phyloP scores from a whole-genome alignment of 2,329 filamentous ascomycete genomes.

The Spiromastix sp. region DNA sequence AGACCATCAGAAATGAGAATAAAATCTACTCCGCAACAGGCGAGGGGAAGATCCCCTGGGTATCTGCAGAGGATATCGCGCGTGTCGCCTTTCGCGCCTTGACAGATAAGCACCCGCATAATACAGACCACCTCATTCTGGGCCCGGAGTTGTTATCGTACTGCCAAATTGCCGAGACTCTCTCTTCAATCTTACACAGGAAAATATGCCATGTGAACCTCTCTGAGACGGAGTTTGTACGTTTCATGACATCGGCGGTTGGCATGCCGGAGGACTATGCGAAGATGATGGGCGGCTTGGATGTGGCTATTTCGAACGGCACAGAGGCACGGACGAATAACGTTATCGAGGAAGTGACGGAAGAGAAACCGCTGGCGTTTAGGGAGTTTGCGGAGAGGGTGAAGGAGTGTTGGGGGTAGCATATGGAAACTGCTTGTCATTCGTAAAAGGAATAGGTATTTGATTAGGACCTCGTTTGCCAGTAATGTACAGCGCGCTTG shows the following conservation, averaged over 20 bases:
- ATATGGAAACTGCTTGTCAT: no score
- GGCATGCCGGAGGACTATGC: constrained; percentile 26
- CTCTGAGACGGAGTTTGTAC: constrained; percentile 14
- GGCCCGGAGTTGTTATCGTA: constrained; percentile 30
- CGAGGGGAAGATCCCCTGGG: constrained; percentile 18
- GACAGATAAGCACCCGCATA: constrained; percentile 9
- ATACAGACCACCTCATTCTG: constrained; percentile 20
- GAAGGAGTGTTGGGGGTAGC: constrained; percentile 14
- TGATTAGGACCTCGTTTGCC: background rate
- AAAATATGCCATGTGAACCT: constrained; percentile 27
- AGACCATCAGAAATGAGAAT: constrained; percentile 28
- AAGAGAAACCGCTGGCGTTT: constrained; percentile 22
- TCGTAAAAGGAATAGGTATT: background rate
- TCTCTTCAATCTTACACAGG: constrained; percentile 23
- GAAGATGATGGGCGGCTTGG: constrained; percentile 21
- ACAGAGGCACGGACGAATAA: constrained; percentile 28
- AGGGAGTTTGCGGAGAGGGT: constrained; percentile 7
- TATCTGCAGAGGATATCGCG: constrained; percentile 11
- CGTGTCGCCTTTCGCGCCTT: constrained; percentile 10
- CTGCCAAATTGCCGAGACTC: constrained; percentile 25
- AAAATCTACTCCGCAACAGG: constrained; percentile 36
- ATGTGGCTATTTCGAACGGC: constrained; percentile 22
- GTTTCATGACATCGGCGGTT: constrained; percentile 1
- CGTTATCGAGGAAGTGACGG: constrained; percentile 25
- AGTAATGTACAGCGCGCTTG: background rate